A percentile compares a stretch with the other conserved stretches of the same genome.
phyloP scores from a whole-genome alignment of 208 protist species.

The Trypanosoma caninum region DNA sequence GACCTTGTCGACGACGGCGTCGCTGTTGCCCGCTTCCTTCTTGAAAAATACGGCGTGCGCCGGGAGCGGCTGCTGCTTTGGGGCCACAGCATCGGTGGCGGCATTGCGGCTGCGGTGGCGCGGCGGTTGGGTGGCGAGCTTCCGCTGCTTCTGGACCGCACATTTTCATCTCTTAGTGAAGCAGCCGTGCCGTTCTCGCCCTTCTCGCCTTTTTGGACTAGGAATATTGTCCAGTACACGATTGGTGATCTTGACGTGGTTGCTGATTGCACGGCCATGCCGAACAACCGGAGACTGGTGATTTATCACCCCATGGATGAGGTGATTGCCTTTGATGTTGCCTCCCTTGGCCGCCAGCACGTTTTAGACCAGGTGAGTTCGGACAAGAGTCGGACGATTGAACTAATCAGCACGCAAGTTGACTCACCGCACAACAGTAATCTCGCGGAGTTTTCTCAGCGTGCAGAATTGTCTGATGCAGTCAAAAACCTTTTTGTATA shows the following conservation, averaged over 20 bases:
- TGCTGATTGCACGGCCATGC: constrained; percentile 28
- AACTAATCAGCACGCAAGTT: constrained; percentile 29
- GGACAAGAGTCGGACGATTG: constrained; percentile 24
- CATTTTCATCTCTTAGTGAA: constrained; percentile 73
- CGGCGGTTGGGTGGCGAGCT: constrained; percentile 20
- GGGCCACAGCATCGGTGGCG: constrained; percentile 83
- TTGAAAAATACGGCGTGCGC: constrained; percentile 33
- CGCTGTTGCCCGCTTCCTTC: constrained; percentile 35
- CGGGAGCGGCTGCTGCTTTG: constrained; percentile 51
- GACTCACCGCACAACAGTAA: constrained; percentile 26
- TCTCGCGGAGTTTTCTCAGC: constrained; percentile 24
- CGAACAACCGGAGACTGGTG: constrained; percentile 60
- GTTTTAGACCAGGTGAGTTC: constrained; percentile 5
- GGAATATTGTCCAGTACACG: constrained; percentile 29
- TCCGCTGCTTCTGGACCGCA: constrained; percentile 66
- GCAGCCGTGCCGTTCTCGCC: constrained; percentile 62
- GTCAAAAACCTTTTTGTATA: constrained; percentile 7
- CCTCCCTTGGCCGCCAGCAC: constrained; percentile 36
- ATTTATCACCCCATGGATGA: constrained; percentile 66
- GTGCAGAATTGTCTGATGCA: background rate
- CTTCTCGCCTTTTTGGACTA: constrained; percentile 39
- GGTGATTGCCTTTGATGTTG: constrained; percentile 49
- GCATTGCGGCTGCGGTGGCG: constrained; percentile 51
- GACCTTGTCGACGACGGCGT: constrained; percentile 65
- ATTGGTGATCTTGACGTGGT: constrained; percentile 63